Conservation (phyloP, 495 filamentous ascomycete species). For the Wilcoxina mikolae region DNA sequence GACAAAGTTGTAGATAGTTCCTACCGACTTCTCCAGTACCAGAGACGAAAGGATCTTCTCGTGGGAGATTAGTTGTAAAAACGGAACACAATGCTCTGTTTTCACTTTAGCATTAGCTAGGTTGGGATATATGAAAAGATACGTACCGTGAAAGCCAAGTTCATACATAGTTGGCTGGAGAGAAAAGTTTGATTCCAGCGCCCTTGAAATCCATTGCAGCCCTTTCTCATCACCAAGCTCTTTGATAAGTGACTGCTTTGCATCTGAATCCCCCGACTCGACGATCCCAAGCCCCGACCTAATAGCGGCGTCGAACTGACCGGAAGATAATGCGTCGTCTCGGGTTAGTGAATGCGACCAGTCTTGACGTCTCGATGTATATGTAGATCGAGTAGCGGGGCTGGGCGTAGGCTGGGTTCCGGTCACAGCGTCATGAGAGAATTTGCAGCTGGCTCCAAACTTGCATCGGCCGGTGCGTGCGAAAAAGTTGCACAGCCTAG, state of each 20-base stretch:
- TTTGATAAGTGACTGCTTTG: conserved; percentile 17
- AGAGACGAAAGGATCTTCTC: conserved; percentile 39
- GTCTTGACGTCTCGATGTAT: background rate
- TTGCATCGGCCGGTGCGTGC: conserved; percentile 7
- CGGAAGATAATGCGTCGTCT: background rate
- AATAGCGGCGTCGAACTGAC: conserved; percentile 13
- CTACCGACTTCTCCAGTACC: conserved; percentile 40
- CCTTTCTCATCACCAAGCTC: conserved; percentile 17
- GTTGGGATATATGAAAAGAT: no score
- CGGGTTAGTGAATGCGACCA: background rate
- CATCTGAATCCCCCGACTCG: conserved; percentile 18
- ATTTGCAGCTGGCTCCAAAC: conserved; percentile 11
- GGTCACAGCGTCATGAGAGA: conserved; percentile 12
- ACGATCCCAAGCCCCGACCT: conserved; percentile 14
- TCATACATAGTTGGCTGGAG: background rate
- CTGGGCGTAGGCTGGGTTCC: background rate
- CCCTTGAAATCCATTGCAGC: conserved; percentile 14
- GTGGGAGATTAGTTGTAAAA: conserved; percentile 40
- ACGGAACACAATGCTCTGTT: conserved; percentile 34
- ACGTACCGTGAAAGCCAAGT: background rate
- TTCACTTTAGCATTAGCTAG: no score
- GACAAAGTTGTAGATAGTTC: conserved; percentile 43
- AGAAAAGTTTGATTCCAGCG: conserved; percentile 14
- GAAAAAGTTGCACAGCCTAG: background rate
- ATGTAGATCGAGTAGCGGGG: background rate